Conservation (phyloP, 31 red algal species). For the Bonnemaisonia californica region DNA sequence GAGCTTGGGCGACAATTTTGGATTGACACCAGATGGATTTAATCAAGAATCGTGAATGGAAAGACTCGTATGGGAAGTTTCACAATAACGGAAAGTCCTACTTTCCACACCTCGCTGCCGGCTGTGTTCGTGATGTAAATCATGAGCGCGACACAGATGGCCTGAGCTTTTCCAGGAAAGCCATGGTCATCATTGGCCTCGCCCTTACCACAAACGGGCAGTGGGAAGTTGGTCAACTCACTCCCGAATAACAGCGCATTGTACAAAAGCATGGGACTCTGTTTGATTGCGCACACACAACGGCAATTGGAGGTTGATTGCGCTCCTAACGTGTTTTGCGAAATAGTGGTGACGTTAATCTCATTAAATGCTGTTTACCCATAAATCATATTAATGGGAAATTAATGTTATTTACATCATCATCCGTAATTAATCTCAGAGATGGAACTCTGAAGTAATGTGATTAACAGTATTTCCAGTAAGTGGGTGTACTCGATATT, state of each 20-base stretch:
- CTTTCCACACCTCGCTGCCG: conserved; percentile 12
- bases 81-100: conserved; percentile 10
- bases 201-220: conserved; percentile 8
- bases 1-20: not conserved
- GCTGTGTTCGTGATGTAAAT: not conserved
- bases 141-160: not conserved
- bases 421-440: no score
- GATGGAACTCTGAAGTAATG: no score
- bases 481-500: no score
- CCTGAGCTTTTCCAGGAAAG: not conserved
- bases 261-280: not conserved
- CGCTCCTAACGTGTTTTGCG: no score
- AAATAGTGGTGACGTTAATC: no score
- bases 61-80: conserved; percentile 9
- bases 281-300: conserved; percentile 6
- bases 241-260: conserved; percentile 14
- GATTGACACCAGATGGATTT: conserved; percentile 13
- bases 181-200: conserved; percentile 18
- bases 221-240: conserved; percentile 1
- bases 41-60: conserved; percentile 8
- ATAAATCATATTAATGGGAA: no score
- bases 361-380: no score
- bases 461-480: no score
- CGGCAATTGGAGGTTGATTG: no score
- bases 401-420: no score